These are phyloP conservation scores for Citrullus mucosospermus DNA, from an alignment of 306 rosid genomes.

Conservation along the genomic window DNA sequence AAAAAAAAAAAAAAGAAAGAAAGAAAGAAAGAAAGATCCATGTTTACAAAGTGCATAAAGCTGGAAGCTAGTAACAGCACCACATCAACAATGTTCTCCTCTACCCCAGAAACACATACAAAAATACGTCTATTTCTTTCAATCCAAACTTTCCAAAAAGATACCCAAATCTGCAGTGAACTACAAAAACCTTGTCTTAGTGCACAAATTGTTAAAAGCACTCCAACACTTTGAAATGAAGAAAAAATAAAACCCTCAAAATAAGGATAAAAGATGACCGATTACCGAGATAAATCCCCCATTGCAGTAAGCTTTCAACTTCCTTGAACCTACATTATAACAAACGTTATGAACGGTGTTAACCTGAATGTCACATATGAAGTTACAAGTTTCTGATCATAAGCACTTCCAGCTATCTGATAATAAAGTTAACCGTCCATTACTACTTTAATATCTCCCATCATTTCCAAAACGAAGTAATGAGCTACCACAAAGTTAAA, in stretches of 20 bases:
- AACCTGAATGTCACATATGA: not conserved
- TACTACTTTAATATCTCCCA: not conserved
- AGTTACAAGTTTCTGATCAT: not conserved
- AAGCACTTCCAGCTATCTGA: not conserved
- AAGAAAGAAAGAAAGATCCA: not conserved
- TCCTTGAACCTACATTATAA: not conserved
- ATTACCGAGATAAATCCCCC: not conserved
- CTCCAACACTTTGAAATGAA: not conserved
- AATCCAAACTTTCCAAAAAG: not conserved
- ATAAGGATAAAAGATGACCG: not conserved
- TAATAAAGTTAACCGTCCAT: not conserved
- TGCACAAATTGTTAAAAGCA: not conserved
- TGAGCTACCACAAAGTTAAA: not conserved
- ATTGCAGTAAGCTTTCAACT: not conserved
- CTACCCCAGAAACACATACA: not conserved
- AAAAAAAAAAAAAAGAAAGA: too few species aligned
- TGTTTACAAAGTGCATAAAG: not conserved
- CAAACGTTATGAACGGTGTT: not conserved
- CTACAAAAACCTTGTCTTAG: not conserved
- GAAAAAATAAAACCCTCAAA: not conserved
- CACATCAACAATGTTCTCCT: not conserved
- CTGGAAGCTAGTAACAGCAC: not conserved
- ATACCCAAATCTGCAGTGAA: not conserved
- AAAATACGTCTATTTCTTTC: not conserved
- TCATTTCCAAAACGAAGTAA: not conserved